phyloP scores from a whole-genome alignment of 2,329 filamentous ascomycete genomes.

The Colletotrichum scovillei region DNA sequence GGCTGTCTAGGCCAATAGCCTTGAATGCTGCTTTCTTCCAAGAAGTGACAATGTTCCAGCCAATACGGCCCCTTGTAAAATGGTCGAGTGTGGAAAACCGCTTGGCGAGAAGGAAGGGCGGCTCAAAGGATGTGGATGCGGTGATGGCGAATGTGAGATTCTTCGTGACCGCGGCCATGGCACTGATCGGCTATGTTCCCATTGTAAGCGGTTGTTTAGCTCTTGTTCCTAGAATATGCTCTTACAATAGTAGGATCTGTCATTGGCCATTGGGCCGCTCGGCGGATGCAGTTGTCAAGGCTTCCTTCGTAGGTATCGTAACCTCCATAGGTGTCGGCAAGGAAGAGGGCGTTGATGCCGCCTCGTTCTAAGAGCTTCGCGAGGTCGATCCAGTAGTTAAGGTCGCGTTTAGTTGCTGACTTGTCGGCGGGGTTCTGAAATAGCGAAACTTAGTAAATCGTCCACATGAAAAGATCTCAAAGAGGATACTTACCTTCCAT shows the following conservation, averaged over 20 bases:
- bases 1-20: constrained; percentile 67
- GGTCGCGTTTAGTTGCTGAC: constrained; percentile 68
- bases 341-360: constrained; percentile 72
- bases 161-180: constrained; percentile 76
- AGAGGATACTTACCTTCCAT: constrained; percentile 66
- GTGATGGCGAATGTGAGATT: constrained; percentile 73
- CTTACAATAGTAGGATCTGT: constrained; percentile 72
- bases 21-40: constrained; percentile 71
- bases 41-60: constrained; percentile 74
- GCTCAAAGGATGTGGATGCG: constrained; percentile 71
- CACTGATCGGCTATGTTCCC: constrained; percentile 63
- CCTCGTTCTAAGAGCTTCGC: constrained; percentile 71
- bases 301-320: constrained; percentile 72
- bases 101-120: constrained; percentile 71
- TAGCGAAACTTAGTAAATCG: constrained; percentile 16
- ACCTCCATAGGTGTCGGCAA: constrained; percentile 74
- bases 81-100: constrained; percentile 72
- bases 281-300: constrained; percentile 69
- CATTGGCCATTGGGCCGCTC: constrained; percentile 73
- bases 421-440: constrained; percentile 68
- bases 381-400: constrained; percentile 73
- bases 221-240: constrained; percentile 7
- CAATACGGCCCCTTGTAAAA: constrained; percentile 69
- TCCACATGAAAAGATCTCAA: too few species aligned
- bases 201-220: background rate